Evolutionary conservation across 495 filamentous ascomycete species (phyloP), one percentile per base, ranked within the genome.

Genomic region (Podospora pseudopauciseta): DNA sequence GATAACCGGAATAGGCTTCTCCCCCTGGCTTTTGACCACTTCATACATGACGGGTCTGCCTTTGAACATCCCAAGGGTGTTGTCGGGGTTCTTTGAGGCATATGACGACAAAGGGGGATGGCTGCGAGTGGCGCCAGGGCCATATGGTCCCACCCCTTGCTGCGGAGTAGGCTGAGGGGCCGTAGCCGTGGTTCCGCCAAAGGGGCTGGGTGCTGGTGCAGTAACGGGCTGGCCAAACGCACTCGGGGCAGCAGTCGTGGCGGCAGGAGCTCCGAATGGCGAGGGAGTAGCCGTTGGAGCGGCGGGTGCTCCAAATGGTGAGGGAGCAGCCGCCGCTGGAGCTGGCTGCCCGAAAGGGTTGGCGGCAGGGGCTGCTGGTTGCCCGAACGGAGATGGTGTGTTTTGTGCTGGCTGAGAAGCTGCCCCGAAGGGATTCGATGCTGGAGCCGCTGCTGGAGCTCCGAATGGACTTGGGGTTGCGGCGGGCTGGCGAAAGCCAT

Each of bases 101-200:
- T 85, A 85, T 23, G 71, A 74, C 1, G 72, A 74, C 5, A 78
- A 61, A n/a, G 77, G 66, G 0, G 81, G 82, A 56, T 84, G 82
- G 53, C 83, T 78, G 53, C 77, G 78, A 1, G 76, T 73, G n/a
- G 79, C 77, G 64, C 66, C 66, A 0, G 81, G 79, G n/a, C 68
- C 75, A 59, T 83, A 83, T 4, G 81, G 81, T 16, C 76, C 73
- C 19, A 66, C 58, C 53, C 66, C 65, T 9, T 27, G 39, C 62
- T 54, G 63, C 23, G 27, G 53, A 54, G 16, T 55, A 11, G 63
- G n/a, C 6, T 34, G 2, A 26, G 66, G 11, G 32, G 63, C 30
- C 5, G 59, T 19, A 7, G 61, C 61, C 5, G 61, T 32, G 0
- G n/a, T 9, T 18, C 11, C 23, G 27, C 59, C 59, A 61, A 61